These are phyloP conservation scores for Leccinum subatratum DNA, from an alignment of 1,284 basidiomycete species.

Conservation along the genomic window DNA sequence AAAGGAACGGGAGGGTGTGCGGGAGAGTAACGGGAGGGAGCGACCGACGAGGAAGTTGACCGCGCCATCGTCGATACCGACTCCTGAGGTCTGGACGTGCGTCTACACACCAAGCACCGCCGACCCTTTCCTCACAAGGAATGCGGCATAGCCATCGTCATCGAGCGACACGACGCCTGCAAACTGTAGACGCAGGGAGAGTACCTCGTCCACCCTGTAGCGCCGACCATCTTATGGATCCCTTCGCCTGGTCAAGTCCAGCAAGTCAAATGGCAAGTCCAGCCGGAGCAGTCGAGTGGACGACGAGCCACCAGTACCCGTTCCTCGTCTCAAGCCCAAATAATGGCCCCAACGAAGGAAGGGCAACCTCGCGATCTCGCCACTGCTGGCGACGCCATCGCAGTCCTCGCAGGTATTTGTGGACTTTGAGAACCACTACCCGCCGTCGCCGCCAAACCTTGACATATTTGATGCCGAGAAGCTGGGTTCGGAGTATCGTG, in stretches of 20 bases:
- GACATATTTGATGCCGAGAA: conserved; percentile 31
- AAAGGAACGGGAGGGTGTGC: conserved; percentile 18
- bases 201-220: conserved; percentile 18
- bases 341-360: conserved; percentile 40
- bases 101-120: conserved; percentile 8
- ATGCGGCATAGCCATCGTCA: conserved; percentile 23
- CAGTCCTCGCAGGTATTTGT: conserved; percentile 37
- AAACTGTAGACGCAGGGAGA: conserved; percentile 29
- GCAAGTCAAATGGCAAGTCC: conserved; percentile 33
- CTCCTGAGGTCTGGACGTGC: conserved; percentile 25
- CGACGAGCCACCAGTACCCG: conserved; percentile 25
- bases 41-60: conserved; percentile 15
- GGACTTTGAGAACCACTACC: conserved; percentile 24
- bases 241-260: conserved; percentile 39
- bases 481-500: conserved; percentile 35
- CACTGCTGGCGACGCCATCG: conserved; percentile 30
- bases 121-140: conserved; percentile 16
- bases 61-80: conserved; percentile 9
- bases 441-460: conserved; percentile 22
- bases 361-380: conserved; percentile 39
- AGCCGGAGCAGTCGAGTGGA: conserved; percentile 27
- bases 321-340: conserved; percentile 26
- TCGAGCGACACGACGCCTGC: conserved; percentile 21
- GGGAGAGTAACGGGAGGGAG: conserved; percentile 19
- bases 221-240: conserved; percentile 39